Evolutionary conservation across 2,329 filamentous ascomycete genomes (phyloP), one percentile per base, ranked within the genome.

Genomic region (Cytospora piceae): DNA sequence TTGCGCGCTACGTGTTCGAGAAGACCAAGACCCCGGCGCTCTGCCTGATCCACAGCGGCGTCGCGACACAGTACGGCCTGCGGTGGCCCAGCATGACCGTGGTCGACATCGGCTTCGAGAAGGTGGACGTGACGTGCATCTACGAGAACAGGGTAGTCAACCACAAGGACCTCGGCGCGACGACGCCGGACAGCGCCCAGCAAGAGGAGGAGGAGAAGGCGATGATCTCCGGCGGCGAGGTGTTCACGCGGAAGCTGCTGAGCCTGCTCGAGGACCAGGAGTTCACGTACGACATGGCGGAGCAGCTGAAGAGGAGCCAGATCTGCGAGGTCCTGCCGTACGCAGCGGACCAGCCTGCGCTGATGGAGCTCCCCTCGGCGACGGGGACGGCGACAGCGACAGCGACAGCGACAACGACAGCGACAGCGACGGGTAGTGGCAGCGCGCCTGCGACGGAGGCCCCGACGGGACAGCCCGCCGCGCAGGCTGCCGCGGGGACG

Each of bases 1-100:
- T 99, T 70, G 91, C 94, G 17, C 92, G 95, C 69, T 99, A 97
- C 81, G 87, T 98, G 70, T 99, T 99, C 73, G 95, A 99, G 78
- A 96, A 95, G 79, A 97, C 96, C 75, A 95, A 94, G 80, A 95
- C 93, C 0, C 95, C 95, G 0, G 93, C 92, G 0, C 90, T 99
- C 60, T 94, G 91, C 72, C 84, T 98, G 69, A 90, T 99, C 81
- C 92, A 98, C 77, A 90, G 93, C 71, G 94, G 92, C 3, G 80
- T 96, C 56, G 94, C 95, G 31, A 91, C 93, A 0, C 90, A 95
- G 64, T 98, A 96, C 74, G 94, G 93, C 14, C 85, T 93, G 34
- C 87, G 86, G 75, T 85, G 83, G 81, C 84, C 89, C 37, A 93
- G 87, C 71, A 90, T 95, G 73, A 95, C 93, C 0, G 87, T 99